Conservation (phyloP, 768 basidiomycete species). For the Mrakia gelida region DNA sequence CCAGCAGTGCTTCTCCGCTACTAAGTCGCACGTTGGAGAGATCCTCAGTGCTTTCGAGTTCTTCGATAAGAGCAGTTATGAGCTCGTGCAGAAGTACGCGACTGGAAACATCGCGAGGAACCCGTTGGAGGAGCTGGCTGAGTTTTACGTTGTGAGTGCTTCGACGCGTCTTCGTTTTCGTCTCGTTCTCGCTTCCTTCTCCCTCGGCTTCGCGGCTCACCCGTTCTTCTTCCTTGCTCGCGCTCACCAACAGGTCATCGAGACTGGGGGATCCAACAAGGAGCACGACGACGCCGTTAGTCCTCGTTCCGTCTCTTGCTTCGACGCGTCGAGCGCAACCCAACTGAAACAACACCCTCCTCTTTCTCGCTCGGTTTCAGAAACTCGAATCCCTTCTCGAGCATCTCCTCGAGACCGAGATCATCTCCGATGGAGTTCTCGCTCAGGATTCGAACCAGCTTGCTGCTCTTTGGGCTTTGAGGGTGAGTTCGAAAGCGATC, state of each 20-base stretch:
- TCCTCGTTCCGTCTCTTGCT: not conserved
- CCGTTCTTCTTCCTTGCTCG: too few species aligned
- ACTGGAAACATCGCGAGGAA: slow-evolving; percentile 30
- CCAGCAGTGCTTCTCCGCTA: slow-evolving; percentile 73
- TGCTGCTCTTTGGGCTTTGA: slow-evolving; percentile 79
- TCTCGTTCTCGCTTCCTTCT: too few species aligned
- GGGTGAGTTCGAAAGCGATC: slow-evolving; percentile 39
- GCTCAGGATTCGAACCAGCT: slow-evolving; percentile 89
- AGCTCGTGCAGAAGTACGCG: slow-evolving; percentile 54
- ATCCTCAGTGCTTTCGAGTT: slow-evolving; percentile 97
- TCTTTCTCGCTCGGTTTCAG: slow-evolving; percentile 48
- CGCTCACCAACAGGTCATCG: slow-evolving; percentile 61
- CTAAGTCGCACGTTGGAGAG: slow-evolving; percentile 79
- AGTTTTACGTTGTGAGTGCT: slow-evolving; percentile 63
- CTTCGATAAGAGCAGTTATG: slow-evolving; percentile 79
- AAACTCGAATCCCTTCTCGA: slow-evolving; percentile 80
- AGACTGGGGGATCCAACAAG: slow-evolving; percentile 86
- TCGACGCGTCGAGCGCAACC: not conserved
- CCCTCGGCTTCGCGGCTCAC: not conserved
- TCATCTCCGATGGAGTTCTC: slow-evolving; percentile 84
- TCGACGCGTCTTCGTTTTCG: too few species aligned
- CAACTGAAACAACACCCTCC: not conserved
- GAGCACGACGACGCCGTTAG: slow-evolving; percentile 90
- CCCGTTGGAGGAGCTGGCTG: slow-evolving; percentile 63
- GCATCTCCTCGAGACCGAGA: slow-evolving; percentile 65